These are phyloP conservation scores for Immersiporthe knoxdaviesiana DNA, from an alignment of 2,329 filamentous ascomycete genomes.

Conservation along the genomic window DNA sequence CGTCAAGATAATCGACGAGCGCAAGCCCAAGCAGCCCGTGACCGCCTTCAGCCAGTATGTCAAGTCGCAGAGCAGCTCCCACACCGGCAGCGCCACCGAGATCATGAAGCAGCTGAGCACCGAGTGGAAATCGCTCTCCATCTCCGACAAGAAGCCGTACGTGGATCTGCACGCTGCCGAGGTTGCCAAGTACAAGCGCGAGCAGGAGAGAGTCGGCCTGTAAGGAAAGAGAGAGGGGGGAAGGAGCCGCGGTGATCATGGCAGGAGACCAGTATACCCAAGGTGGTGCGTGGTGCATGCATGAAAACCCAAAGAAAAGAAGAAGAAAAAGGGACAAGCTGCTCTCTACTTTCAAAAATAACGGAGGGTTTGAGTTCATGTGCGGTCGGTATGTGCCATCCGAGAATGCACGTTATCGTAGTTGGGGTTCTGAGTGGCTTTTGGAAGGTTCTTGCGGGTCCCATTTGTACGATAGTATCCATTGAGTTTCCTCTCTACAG, in stretches of 20 bases:
- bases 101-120: constrained; percentile 33
- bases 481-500: constrained; percentile 15
- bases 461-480: constrained; percentile 22
- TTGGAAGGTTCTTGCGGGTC: constrained; percentile 1
- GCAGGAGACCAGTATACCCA: not conserved
- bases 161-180: constrained; percentile 39
- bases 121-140: constrained; percentile 50
- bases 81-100: constrained; percentile 33
- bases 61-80: constrained; percentile 42
- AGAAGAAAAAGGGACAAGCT: not conserved
- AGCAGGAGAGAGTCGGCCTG: constrained; percentile 27
- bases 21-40: constrained; percentile 46
- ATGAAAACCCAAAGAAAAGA: too few species aligned
- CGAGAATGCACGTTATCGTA: constrained; percentile 9
- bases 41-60: constrained; percentile 44
- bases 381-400: not conserved
- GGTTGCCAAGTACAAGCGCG: constrained; percentile 38
- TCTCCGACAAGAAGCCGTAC: constrained; percentile 44
- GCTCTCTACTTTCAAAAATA: not conserved
- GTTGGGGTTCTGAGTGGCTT: constrained; percentile 11
- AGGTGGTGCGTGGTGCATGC: not conserved
- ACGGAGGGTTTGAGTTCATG: not conserved
- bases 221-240: not conserved
- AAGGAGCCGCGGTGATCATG: not conserved
- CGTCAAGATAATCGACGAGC: constrained; percentile 48